Evolutionary conservation across 495 filamentous ascomycete species (phyloP).

Genomic region (Patellaria atrata): DNA sequence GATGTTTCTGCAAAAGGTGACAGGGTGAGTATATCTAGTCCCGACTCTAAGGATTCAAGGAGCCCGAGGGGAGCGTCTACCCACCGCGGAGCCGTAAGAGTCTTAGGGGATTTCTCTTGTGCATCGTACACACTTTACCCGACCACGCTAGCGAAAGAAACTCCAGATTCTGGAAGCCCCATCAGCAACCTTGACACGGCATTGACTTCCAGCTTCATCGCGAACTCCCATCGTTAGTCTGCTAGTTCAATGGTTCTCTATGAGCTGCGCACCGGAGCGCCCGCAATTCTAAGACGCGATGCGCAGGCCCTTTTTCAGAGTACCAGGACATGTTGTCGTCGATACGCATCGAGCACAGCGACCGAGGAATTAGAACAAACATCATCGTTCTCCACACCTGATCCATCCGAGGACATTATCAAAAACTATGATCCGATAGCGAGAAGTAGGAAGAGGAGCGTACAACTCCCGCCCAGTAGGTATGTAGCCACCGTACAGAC

Average conservation of each 20-base stretch:
- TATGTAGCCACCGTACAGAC: constrained; percentile 23
- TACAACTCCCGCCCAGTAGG: constrained; percentile 54
- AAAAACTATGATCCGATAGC: constrained; percentile 44
- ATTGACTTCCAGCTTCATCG: too few relatives aligned
- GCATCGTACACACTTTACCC: too few relatives aligned
- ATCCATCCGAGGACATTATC: constrained; percentile 25
- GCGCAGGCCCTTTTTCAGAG: constrained; percentile 4
- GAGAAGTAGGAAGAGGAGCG: constrained; percentile 32
- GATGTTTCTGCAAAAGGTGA: too few relatives aligned
- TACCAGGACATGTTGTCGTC: constrained; percentile 5
- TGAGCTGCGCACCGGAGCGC: constrained; percentile 11
- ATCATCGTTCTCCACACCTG: constrained; percentile 27
- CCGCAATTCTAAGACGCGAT: constrained; percentile 6
- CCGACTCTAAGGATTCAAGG: too few relatives aligned
- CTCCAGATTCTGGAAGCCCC: too few relatives aligned
- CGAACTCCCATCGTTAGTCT: too few relatives aligned
- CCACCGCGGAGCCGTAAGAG: too few relatives aligned
- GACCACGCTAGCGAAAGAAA: too few relatives aligned
- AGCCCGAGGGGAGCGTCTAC: too few relatives aligned
- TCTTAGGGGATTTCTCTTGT: too few relatives aligned
- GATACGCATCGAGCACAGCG: constrained; percentile 21
- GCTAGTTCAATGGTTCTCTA: constrained; percentile 20
- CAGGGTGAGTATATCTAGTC: too few relatives aligned
- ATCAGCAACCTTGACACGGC: too few relatives aligned
- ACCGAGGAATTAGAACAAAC: constrained; percentile 21